Base-by-base conservation (phyloP, 805 yeast genomes). In the Candida qinlingensis region DNA sequence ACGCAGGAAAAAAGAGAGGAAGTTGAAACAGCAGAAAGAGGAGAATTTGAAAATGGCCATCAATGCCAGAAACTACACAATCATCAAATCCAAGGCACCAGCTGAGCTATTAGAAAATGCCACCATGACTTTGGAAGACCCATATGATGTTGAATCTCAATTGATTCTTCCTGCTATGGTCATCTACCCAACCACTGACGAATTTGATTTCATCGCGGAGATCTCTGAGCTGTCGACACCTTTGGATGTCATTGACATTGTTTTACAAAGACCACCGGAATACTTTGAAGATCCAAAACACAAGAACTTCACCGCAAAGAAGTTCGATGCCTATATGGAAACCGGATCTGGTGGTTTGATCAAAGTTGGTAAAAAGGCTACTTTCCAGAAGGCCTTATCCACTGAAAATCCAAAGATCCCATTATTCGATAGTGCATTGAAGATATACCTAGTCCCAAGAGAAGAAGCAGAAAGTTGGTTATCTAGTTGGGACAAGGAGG, bases 321-420 rank as follows among this genome's bases (percentile, higher is more conserved):
- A 76, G 47, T 67, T 90, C 28, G 83, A 86, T 45, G 84, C 85
- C 6, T 92, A 75, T 65, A 81, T 87, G 81, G 97, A 88, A 64
- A 88, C 97, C 0, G 74, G 69, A 33, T 60, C 80, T 2, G 97
- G 97, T 44, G 97, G 97, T 0, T 73, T 92, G 51, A 83, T 89
- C 41, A 89, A 88, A 65, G 80, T 85, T 5, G 96, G 96, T 29
- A 87, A 84, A 63, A 88, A 86, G 54, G 76, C 81, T 26, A 70
- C 86, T 1, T 63, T 92, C 26, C 77, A 79, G 57, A 76, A 77
- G 45, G 85, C 83, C 0, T 72, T 92, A 53, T 75, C 80, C 69
- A 74, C 79, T 44, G 79, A 75, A 36, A 67, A 67, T 7, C 87
- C 95, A 12, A 73, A 72, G 27, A 80, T 88, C 7, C 96, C 96